Conservation (phyloP, 352 stramenopile genomes). For the Phytophthora tentaculata region DNA sequence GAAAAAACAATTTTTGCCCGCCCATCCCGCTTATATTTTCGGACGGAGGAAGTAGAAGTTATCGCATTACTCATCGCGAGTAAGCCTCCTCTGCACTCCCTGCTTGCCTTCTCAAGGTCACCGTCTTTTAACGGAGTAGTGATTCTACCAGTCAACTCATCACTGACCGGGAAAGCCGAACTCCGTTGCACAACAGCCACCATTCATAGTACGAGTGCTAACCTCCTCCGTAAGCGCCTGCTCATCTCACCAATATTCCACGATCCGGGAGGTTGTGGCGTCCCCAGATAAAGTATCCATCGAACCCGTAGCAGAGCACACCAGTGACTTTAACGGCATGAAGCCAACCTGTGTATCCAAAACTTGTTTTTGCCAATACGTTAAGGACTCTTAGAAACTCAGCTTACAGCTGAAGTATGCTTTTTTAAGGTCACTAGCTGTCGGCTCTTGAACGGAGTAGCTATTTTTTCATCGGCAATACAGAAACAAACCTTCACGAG, state of each 20-base stretch:
- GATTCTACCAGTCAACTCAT: constrained; percentile 5
- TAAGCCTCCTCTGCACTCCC: constrained; percentile 3
- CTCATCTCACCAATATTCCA: constrained; percentile 16
- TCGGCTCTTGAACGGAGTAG: too few relatives aligned
- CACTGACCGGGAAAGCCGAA: constrained; percentile 11
- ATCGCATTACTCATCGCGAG: constrained; percentile 6
- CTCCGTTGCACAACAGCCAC: constrained; percentile 11
- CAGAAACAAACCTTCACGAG: too few relatives aligned
- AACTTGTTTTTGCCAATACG: too few relatives aligned
- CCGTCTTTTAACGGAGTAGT: constrained; percentile 12
- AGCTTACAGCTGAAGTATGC: too few relatives aligned
- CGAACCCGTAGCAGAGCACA: constrained; percentile 12
- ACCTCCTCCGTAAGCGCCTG: neutral
- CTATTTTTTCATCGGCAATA: too few relatives aligned
- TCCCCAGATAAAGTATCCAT: constrained; percentile 11
- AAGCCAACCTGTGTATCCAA: constrained; percentile 9
- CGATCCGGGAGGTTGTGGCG: constrained; percentile 11
- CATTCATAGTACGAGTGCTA: neutral
- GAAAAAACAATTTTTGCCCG: too few relatives aligned
- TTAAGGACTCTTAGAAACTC: too few relatives aligned
- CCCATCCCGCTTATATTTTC: too few relatives aligned
- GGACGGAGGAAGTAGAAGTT: too few relatives aligned
- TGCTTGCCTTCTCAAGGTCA: constrained; percentile 9
- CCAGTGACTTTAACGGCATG: constrained; percentile 10
- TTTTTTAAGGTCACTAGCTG: too few relatives aligned